Percentiles rank a stretch among this genome's conserved stretches.
phyloP scores from a whole-genome alignment of 768 basidiomycete genomes.

The Kwoniella europaea region DNA sequence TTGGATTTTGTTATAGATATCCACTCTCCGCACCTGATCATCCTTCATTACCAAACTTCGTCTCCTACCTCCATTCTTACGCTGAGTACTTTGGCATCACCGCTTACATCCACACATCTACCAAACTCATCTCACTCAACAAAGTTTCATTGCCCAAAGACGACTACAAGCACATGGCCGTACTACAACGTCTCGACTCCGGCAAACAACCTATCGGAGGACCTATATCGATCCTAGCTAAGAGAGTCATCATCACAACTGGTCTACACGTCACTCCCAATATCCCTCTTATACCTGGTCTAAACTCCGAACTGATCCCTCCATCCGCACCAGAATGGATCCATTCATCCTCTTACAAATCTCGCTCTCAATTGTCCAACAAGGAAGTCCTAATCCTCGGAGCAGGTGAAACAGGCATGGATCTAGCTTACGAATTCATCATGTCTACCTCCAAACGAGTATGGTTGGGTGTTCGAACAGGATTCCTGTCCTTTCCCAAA shows the following conservation, averaged over 20 bases:
- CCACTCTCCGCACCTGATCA: conserved; percentile 49
- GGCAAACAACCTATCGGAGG: conserved; percentile 43
- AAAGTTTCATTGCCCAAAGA: conserved; percentile 59
- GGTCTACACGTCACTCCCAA: conserved; percentile 67
- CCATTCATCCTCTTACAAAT: conserved; percentile 66
- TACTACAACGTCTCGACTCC: conserved; percentile 53
- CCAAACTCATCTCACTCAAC: conserved; percentile 44
- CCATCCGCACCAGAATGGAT: conserved; percentile 50
- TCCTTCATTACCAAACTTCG: conserved; percentile 59
- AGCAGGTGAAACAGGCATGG: conserved; percentile 70
- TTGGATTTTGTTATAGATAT: conserved; percentile 42
- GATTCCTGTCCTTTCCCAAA: conserved; percentile 69
- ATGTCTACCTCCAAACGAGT: conserved; percentile 65
- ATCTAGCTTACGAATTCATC: conserved; percentile 61
- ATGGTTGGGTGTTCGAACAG: conserved; percentile 64
- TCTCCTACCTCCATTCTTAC: conserved; percentile 64
- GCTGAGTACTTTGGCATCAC: conserved; percentile 61
- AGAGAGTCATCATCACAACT: conserved; percentile 64
- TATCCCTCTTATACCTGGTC: conserved; percentile 64
- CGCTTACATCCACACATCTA: conserved; percentile 37
- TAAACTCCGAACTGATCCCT: conserved; percentile 60
- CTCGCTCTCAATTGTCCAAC: conserved; percentile 61
- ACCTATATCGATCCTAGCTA: conserved; percentile 55
- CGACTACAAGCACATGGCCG: conserved; percentile 60
- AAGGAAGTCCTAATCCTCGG: conserved; percentile 66